A percentile compares a stretch with the other conserved stretches of the same genome.
Evolutionary conservation across 139 green algal species (phyloP).

Genomic region (Chlamydomonas incerta): DNA sequence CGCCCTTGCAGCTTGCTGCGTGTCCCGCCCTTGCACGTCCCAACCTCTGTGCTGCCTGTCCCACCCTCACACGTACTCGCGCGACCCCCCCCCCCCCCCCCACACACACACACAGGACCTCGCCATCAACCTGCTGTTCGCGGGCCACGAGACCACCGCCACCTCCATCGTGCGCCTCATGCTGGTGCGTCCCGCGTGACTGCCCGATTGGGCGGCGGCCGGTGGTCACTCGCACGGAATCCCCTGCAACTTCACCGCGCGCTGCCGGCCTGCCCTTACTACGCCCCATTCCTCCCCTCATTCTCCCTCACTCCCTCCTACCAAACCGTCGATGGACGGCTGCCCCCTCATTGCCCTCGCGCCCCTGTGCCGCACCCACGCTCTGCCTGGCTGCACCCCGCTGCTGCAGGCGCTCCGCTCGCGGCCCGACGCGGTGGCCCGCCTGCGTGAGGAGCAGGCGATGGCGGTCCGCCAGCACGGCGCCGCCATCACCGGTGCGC

Average conservation of each 20-base stretch:
- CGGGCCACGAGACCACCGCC: constrained; percentile 41
- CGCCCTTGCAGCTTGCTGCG: not conserved
- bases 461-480: not conserved
- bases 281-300: not conserved
- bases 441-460: constrained; percentile 17
- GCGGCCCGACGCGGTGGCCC: not conserved
- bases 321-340: too few relatives aligned
- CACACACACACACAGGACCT: not conserved
- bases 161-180: not conserved
- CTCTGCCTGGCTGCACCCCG: too few relatives aligned
- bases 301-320: too few relatives aligned
- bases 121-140: constrained; percentile 23
- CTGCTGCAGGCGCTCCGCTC: not conserved
- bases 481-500: not conserved
- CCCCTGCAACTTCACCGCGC: too few relatives aligned
- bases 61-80: not conserved
- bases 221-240: too few relatives aligned
- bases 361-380: too few relatives aligned
- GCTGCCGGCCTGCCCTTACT: not conserved
- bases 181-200: constrained; percentile 26
- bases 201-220: too few relatives aligned
- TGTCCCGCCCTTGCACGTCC: not conserved
- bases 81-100: not conserved
- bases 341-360: not conserved
- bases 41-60: not conserved